Evolutionary conservation across 2,329 filamentous ascomycete genomes (phyloP).

Genomic region (Aureobasidium melanogenum): DNA sequence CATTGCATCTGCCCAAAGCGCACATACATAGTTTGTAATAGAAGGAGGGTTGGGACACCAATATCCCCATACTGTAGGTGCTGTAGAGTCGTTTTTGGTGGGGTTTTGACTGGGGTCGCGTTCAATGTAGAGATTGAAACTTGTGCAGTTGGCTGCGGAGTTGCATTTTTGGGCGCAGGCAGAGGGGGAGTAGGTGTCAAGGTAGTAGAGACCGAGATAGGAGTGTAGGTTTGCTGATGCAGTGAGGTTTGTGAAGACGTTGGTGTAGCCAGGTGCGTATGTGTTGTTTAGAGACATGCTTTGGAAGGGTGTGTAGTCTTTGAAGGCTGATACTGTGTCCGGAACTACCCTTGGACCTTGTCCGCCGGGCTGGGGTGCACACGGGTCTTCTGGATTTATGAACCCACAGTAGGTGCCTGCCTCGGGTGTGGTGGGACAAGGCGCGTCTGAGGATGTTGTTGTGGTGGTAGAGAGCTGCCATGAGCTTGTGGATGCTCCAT

Average conservation of each 20-base stretch:
- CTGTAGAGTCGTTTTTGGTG: constrained; percentile 17
- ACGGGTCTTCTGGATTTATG: constrained; percentile 25
- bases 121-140: constrained; percentile 17
- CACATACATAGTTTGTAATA: constrained; percentile 3
- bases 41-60: constrained; percentile 13
- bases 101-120: constrained; percentile 15
- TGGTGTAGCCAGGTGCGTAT: constrained; percentile 12
- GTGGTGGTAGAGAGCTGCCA: constrained; percentile 8
- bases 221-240: constrained; percentile 5
- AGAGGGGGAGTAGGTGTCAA: constrained; percentile 12
- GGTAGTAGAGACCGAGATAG: constrained; percentile 14
- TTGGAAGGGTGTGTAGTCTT: constrained; percentile 19
- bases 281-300: constrained; percentile 15
- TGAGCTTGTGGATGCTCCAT: not conserved
- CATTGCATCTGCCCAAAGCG: constrained; percentile 11
- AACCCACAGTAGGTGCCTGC: constrained; percentile 29
- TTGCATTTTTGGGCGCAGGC: constrained; percentile 15
- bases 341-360: constrained; percentile 18
- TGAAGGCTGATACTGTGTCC: constrained; percentile 21
- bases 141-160: constrained; percentile 9
- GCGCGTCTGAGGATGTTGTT: constrained; percentile 19
- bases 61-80: constrained; percentile 17
- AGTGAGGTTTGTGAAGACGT: constrained; percentile 11
- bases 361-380: constrained; percentile 20
- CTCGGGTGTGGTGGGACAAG: constrained; percentile 23